Base-by-base conservation (phyloP, 305 asterid genomes). In the Ruellia speciosa region DNA sequence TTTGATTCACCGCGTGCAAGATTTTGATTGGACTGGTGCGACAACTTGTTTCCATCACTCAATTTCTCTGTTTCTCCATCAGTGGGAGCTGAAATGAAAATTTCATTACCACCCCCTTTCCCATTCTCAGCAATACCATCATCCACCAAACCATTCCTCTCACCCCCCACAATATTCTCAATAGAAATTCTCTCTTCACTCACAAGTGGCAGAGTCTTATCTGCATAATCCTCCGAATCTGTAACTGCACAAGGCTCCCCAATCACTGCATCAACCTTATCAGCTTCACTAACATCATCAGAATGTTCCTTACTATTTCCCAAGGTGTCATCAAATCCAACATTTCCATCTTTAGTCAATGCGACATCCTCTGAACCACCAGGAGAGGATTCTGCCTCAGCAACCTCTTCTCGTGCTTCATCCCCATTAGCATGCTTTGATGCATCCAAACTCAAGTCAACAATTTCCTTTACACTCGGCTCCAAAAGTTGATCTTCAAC, bases 401-500 rank as follows among this genome's bases (percentile, higher is more conserved):
- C 71, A 13, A 74, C 80, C 76, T 79, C 83, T 62, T 74, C 80
- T 63, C 70, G 74, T 37, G 62, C 81, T 63, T 81, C 87, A 64
- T 70, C 79, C 50, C 61, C 88, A 61, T 70, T 75, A 37, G 71
- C 69, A 15, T 65, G 75, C 64, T 75, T 69, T 0, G 78, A 68
- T 46, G 54, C 81, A 60, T 77, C 76, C 58, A 54, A 64, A 56
- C 66, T 60, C 52, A 63, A 58, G 60, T 19, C 67, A 49, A 63
- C 71, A 58, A 33, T 74, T 52, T 72, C 74, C 56, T 77, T 69
- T 9, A 11, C 52, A 46, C 64, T 62, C 4, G 56, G 64, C 52
- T 66, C 81, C 24, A 52, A n/a, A 57, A 59, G 67, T 56, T 62
- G 81, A 66, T 45, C 58, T 20, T 67, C 60, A 37, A 48, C 73